Evolutionary conservation across 2,329 filamentous ascomycete species (phyloP), one percentile per base, ranked within the genome.

Genomic region (Trichoderma sp.): DNA sequence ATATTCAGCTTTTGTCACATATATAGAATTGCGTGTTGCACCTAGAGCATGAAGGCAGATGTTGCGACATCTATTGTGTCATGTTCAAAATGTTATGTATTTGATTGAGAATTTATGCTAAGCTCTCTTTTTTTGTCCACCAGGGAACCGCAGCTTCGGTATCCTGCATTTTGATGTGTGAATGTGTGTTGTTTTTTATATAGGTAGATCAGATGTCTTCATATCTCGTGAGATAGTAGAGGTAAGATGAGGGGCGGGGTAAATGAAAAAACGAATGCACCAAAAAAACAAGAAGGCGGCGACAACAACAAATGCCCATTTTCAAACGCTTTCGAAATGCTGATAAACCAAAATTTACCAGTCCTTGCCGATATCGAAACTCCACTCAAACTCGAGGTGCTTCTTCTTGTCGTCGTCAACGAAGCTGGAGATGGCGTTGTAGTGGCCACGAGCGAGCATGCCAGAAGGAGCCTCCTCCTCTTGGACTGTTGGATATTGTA

Each of bases 351-450:
- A n/a, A 10, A 35, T 75, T 74, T 89, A 92, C 96, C 96, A 98
- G 79, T 97, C 93, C 88, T 98, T 99, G 83, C 91, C 87, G 80
- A 99, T 97, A 78, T 97, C 92, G 77, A 99, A 98, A 71, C 91
- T 89, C 96, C 96, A 99, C 77, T 97, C 92, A 81, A 99, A 99
- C 79, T 91, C 86, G 72, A 99, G 86, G 82, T 99, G 94, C 72
- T 87, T 90, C 82, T 93, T 90, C 80, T 96, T 91, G 83, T 99
- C 96, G 77, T 99, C 96, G 79, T 99, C 96, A 72, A 97, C 88
- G 80, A 99, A 99, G 81, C 89, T 93, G 74, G 94, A 97, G 71
- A 90, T 82, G 72, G 94, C 94, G 71, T 92, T 91, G 87, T 99
- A 99, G 82, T 94, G 90, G 72, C 94, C 96, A 71, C 96, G 92